Evolutionary conservation across 768 basidiomycete genomes (phyloP).

Genomic region (Crucibulum laeve): DNA sequence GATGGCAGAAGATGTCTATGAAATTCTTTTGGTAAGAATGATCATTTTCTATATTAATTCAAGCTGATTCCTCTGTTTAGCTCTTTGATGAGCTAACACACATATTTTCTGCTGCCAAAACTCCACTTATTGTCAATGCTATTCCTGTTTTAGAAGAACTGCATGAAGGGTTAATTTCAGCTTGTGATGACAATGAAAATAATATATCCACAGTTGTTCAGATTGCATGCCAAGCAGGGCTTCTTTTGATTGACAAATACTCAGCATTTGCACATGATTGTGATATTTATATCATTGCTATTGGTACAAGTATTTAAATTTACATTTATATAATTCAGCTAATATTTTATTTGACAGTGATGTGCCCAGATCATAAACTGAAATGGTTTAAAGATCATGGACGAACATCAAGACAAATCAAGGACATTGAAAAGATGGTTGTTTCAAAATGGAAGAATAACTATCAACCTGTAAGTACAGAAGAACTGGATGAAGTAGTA

Average conservation of each 20-base stretch:
- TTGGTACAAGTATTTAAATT: conserved; percentile 11
- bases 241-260: conserved; percentile 14
- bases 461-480: background rate
- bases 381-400: background rate
- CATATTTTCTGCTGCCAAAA: conserved; percentile 18
- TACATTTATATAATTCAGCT: conserved; percentile 11
- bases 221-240: conserved; percentile 13
- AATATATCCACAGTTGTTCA: conserved; percentile 10
- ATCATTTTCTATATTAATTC: background rate
- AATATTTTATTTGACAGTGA: conserved; percentile 11
- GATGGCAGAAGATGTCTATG: conserved; percentile 16
- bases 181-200: conserved; percentile 10
- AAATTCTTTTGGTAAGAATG: conserved; percentile 17
- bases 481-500: no score
- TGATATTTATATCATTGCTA: conserved; percentile 13
- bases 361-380: conserved; percentile 13
- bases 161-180: conserved; percentile 10
- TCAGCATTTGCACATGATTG: conserved; percentile 7
- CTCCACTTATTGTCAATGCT: conserved; percentile 13
- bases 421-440: background rate
- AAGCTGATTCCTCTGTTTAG: conserved; percentile 8
- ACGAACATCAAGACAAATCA: background rate
- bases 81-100: conserved; percentile 18
- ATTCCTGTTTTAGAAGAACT: background rate
- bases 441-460: background rate